Base-by-base conservation (phyloP, 192 early-diverging fungal species). In the Linnemannia zychae region DNA sequence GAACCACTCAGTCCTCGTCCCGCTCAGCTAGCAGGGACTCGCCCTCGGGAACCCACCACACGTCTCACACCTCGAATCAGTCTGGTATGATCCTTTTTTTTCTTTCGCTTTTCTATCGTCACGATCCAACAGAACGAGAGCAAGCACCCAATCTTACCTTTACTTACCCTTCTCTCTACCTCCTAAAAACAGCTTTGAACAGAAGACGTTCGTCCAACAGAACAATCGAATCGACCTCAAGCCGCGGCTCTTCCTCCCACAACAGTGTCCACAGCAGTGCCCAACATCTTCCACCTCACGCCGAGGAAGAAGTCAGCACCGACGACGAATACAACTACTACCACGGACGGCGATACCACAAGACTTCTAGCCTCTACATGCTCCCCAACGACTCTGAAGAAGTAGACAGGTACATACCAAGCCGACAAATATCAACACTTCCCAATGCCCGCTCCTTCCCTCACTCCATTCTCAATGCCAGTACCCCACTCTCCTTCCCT, bases 281-380 rank as follows among this genome's bases (percentile, higher is more conserved):
- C 7, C 68, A 76, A 16, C 66, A 74, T 22, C 34, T 82, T n/a
- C 75, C 74, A 40, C 81, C 71, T 67, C 75, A 72, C 31, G 80
- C 75, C 40, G 81, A 77, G 57, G 49, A 38, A 63, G 57, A 63
- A 63, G 57, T 63, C 28, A 63, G 9, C 12, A 28, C 24, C 37
- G 81, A 77, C 24, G 70, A 68, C 2, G 81, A 82, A 15, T 77
- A 44, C 49, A 57, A 24, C 49, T 76, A 22, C 12, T 24, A 47
- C 22, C 20, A 77, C 31, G 81, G 81, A 22, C 81, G 81, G n/a
- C 81, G 81, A 53, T 82, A 73, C 75, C 81, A 82, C 48, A 82
- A 82, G 22, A 77, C 81, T 9, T 53, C 74, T 11, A 71, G 75
- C 16, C 37, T 77, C 1, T 82, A 82, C 65, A 77, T 82, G 75